Evolutionary conservation across 78 protist species (phyloP), one percentile per base, ranked within the genome.

Genomic region (Acrasis kona): DNA sequence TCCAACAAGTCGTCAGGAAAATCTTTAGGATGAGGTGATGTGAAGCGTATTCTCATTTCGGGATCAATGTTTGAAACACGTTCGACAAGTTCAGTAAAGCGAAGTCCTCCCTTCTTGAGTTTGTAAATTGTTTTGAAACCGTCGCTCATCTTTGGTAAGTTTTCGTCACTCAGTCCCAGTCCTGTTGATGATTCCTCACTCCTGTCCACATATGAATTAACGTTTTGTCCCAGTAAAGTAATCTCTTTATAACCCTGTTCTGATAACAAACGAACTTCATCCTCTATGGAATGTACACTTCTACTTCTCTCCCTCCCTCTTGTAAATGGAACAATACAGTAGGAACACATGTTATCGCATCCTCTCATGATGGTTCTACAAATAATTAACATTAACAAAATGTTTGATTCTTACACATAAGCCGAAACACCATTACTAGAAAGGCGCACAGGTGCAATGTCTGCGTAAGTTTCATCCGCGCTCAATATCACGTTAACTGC

Each of bases 1-100:
- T 64, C 67, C 32, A 89, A 32, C 64, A 83, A 65, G 76, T 58
- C 86, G 67, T 81, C 80, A n/a, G 92, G 91, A 19, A 88, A 90
- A 81, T 90, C 94, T 70, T 94, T 92, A 6, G 98, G 98, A 73
- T 94, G 98, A 2, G 98, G 98, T 41, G 91, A 83, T 29, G 98
- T 94, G 76, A 92, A 94, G 32, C 98, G 80, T 35, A 89, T 38
- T 65, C 97, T 78, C 80, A 93, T 68, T 41, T 84, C 84, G 37
- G 91, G 91, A 10, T 84, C 80, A 0, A 87, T 73, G 8, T 36
- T 3, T 35, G 89, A 29, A 12, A 86, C 85, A 30, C 32, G 8
- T 19, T 84, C 88, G 2, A 86, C 65, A 12, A 86, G 38, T 19
- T 86, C 34, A 37, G 90, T 82, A 41, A 83, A 83, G 10, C 77